phyloP scores from a whole-genome alignment of 306 rosid species.

The Sechiopsis laciniata region DNA sequence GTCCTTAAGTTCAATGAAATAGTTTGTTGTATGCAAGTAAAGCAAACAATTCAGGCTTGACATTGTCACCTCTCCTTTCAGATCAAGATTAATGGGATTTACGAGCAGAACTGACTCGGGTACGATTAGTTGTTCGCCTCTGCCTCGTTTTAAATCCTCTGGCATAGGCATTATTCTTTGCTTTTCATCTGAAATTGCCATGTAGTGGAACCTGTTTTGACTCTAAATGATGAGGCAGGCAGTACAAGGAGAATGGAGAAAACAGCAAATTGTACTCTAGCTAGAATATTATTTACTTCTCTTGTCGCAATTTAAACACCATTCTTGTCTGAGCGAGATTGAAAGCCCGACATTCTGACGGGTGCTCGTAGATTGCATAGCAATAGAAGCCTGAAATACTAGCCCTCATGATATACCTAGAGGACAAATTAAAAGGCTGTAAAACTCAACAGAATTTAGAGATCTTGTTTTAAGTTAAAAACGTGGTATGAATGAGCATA shows the following conservation, averaged over 20 bases:
- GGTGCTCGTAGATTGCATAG: constrained; percentile 39
- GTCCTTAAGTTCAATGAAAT: neutral
- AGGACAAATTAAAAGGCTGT: constrained; percentile 27
- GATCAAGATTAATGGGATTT: constrained; percentile 38
- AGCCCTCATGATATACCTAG: constrained; percentile 35
- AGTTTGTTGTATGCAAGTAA: neutral
- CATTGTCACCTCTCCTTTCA: constrained; percentile 39
- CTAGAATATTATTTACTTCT: constrained; percentile 26
- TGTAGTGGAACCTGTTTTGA: constrained; percentile 36
- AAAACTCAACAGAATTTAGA: constrained; percentile 23
- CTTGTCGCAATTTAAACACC: constrained; percentile 38
- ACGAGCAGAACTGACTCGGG: constrained; percentile 46
- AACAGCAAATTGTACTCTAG: neutral
- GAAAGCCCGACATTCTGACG: constrained; percentile 28
- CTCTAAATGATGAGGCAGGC: constrained; percentile 8
- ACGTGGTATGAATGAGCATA: neutral
- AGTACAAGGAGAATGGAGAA: neutral
- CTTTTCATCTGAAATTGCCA: constrained; percentile 46
- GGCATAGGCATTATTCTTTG: constrained; percentile 50
- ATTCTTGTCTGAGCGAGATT: constrained; percentile 47
- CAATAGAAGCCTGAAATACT: constrained; percentile 44
- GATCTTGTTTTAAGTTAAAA: neutral
- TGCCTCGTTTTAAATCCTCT: constrained; percentile 33
- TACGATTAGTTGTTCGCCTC: constrained; percentile 40
- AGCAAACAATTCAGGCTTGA: neutral